phyloP scores from a whole-genome alignment of 2,329 filamentous ascomycete genomes.

The Trichoderma sp. region DNA sequence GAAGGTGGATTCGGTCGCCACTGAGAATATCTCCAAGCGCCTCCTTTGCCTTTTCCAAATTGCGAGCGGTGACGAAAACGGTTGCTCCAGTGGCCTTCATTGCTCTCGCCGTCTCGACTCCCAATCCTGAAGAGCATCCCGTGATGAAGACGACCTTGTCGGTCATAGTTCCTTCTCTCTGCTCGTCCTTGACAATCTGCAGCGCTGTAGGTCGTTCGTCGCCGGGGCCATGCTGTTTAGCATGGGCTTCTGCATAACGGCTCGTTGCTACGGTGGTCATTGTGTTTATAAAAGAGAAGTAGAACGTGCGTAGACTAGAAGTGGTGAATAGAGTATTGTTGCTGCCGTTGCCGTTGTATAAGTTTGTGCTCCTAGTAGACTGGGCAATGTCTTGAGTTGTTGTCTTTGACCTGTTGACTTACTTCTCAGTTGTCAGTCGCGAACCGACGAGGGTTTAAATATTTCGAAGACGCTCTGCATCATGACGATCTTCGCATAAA shows the following conservation, averaged over 20 bases:
- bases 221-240: constrained; percentile 32
- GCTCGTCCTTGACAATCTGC: constrained; percentile 39
- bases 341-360: neutral
- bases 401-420: neutral
- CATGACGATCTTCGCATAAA: neutral
- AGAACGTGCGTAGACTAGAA: neutral
- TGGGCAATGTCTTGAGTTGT: neutral
- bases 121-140: constrained; percentile 43
- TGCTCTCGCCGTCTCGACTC: constrained; percentile 44
- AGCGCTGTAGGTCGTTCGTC: constrained; percentile 41
- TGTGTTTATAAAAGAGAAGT: neutral
- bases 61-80: constrained; percentile 28
- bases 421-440: neutral
- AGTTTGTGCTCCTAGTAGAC: neutral
- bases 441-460: neutral
- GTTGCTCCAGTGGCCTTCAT: constrained; percentile 37
- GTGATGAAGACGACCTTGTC: constrained; percentile 44
- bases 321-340: neutral
- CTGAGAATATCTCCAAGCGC: constrained; percentile 23
- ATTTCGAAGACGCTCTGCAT: neutral
- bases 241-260: constrained; percentile 35
- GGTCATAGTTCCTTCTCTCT: constrained; percentile 31
- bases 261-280: neutral
- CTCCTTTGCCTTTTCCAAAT: constrained; percentile 26
- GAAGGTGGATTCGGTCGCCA: constrained; percentile 21